Conservation (phyloP, 139 green algal species). For the Choricystis sp. region DNA sequence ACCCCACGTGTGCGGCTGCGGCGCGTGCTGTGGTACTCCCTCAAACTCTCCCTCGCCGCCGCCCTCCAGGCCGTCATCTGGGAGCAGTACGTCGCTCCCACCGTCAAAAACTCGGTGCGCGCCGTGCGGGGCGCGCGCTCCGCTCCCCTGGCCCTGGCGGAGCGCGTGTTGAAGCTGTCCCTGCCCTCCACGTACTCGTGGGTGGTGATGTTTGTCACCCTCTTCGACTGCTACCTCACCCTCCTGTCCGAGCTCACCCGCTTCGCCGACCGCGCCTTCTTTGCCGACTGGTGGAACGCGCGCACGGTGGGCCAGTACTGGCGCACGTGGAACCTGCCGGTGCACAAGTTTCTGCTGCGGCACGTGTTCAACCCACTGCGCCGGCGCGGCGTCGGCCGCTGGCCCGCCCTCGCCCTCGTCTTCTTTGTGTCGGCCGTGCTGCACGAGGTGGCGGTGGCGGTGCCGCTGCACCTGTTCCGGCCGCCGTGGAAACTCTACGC, state of each 20-base stretch:
- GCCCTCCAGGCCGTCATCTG: conserved; percentile 18
- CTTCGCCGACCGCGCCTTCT: conserved; percentile 92
- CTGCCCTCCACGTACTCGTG: conserved; percentile 83
- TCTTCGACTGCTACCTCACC: conserved; percentile 85
- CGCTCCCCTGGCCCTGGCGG: conserved; percentile 19
- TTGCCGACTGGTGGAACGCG: background rate
- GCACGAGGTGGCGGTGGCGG: conserved; percentile 71
- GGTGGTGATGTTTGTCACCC: conserved; percentile 68
- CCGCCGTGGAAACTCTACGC: conserved; percentile 27
- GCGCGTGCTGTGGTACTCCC: conserved; percentile 6
- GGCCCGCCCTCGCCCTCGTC: conserved; percentile 24
- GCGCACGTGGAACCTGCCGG: conserved; percentile 85
- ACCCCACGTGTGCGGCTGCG: conserved; percentile 12
- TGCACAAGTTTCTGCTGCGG: conserved; percentile 86
- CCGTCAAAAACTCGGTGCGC: conserved; percentile 47
- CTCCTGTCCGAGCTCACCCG: conserved; percentile 67
- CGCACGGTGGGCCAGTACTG: conserved; percentile 62
- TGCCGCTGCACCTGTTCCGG: conserved; percentile 73
- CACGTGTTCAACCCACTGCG: conserved; percentile 75
- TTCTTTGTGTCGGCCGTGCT: conserved; percentile 68
- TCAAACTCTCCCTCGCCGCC: background rate
- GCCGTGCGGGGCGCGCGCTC: background rate
- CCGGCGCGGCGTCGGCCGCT: conserved; percentile 9
- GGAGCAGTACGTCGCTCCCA: conserved; percentile 70
- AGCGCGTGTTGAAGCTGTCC: conserved; percentile 81